Conservation (phyloP, 257 asterid species). For the Salvia miltiorrhiza region DNA sequence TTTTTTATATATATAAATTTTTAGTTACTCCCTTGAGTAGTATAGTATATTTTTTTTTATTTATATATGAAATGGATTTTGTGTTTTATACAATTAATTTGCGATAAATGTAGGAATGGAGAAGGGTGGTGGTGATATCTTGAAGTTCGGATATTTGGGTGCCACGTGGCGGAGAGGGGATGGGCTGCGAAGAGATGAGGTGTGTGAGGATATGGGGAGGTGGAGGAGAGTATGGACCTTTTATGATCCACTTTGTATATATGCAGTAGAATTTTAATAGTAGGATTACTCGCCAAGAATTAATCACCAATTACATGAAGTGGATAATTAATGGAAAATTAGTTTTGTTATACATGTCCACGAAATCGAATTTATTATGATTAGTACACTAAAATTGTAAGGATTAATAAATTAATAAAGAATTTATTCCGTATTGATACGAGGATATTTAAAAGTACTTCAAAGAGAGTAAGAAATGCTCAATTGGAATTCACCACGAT, state of each 20-base stretch:
- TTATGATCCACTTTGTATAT: not conserved
- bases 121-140: conserved; percentile 42
- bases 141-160: conserved; percentile 37
- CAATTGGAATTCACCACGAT: not conserved
- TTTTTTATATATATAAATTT: too few species aligned
- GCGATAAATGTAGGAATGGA: conserved; percentile 49
- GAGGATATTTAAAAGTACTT: not conserved
- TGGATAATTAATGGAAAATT: too few species aligned
- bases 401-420: not conserved
- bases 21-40: too few species aligned
- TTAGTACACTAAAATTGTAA: not conserved
- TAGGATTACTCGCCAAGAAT: not conserved
- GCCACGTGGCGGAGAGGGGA: conserved; percentile 33
- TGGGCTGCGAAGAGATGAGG: conserved; percentile 38
- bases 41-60: too few species aligned
- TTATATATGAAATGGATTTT: not conserved
- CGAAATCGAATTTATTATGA: not conserved
- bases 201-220: conserved; percentile 32
- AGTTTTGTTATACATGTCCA: not conserved
- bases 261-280: not conserved
- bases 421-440: too few species aligned
- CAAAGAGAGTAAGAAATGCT: not conserved
- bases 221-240: conserved; percentile 28
- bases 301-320: not conserved
- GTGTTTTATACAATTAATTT: not conserved